phyloP scores from a whole-genome alignment of 1,139 yeast genomes.

The Geotrichum bryndzae region DNA sequence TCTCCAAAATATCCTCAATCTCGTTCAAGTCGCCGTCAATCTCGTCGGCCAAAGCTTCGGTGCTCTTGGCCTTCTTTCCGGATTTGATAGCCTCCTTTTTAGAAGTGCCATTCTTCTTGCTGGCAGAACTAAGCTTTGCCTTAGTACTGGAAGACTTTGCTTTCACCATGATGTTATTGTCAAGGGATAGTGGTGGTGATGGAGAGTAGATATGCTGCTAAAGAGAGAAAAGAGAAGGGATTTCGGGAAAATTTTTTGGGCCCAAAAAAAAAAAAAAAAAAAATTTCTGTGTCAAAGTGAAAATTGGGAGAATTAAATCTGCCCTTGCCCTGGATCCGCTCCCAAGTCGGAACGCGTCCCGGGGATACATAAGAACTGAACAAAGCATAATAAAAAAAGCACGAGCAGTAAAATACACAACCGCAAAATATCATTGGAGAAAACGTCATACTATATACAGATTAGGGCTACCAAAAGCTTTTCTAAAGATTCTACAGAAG shows the following conservation, averaged over 20 bases:
- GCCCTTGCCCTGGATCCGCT: constrained; percentile 9
- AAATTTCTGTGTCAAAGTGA: constrained; percentile 3
- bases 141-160: neutral
- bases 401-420: neutral
- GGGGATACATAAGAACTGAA: neutral
- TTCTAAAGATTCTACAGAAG: too few relatives aligned
- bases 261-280: constrained; percentile 4
- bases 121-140: neutral
- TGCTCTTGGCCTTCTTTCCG: constrained; percentile 20
- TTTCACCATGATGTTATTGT: neutral
- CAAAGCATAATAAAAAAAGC: too few relatives aligned
- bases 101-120: constrained; percentile 17
- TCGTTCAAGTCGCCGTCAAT: constrained; percentile 26
- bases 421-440: neutral
- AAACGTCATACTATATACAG: neutral
- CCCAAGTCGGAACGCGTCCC: neutral
- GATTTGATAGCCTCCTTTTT: constrained; percentile 19
- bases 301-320: neutral
- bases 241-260: neutral
- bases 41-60: constrained; percentile 26
- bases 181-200: neutral
- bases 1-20: constrained; percentile 21
- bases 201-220: neutral
- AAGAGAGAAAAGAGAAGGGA: neutral
- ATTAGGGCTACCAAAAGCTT: neutral